Base-by-base conservation (phyloP, 1,139 yeast genomes). In the Geotrichum phurueaensis region DNA sequence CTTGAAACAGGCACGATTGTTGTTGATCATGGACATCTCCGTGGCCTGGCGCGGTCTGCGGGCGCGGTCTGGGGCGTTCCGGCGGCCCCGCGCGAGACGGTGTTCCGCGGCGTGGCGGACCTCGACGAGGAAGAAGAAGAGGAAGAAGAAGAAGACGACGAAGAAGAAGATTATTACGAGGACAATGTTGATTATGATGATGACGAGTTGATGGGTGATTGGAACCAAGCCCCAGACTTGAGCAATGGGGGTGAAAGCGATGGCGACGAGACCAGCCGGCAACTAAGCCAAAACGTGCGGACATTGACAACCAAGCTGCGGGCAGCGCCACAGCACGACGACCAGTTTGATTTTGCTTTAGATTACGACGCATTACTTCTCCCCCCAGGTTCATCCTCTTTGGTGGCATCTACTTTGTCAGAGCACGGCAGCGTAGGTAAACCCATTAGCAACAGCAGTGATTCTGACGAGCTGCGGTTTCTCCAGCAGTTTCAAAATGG, bases 11-110 rank as follows among this genome's bases (percentile, higher is more conserved):
- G 56, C 6, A 33, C 27, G 25, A 13, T 54, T 13, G 29, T 54
- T 20, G 51, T 54, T 13, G 56, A 54, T 45, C 45, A 54, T 45
- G 56, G 56, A 2, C 56, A 54, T 22, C 25, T 54, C 7, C 25
- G 56, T 3, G 31, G 31, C 3, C 22, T 54, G 51, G 47, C 39
- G 18, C 39, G 31, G 43, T 7, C 39, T 2, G 12, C n/a, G 3
- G 49, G 49, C 3, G 43, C 43, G 18, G 55, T 53, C 13, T 53
- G 55, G 55, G 45, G 45, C 18, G 43, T 36, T n/a, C 43, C 43
- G 18, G 18, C 43, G 18, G 18, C 43, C 1, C 43, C 18, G 2
- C 43, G 43, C 43, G 43, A 36, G 18, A 36, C 43, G 6, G 43
- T 36, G 18, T 36, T 36, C 13, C 15, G 43, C 15, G 43, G 43